Conservation (phyloP, 148 eudicot genomes). For the Persicaria tinctoria region DNA sequence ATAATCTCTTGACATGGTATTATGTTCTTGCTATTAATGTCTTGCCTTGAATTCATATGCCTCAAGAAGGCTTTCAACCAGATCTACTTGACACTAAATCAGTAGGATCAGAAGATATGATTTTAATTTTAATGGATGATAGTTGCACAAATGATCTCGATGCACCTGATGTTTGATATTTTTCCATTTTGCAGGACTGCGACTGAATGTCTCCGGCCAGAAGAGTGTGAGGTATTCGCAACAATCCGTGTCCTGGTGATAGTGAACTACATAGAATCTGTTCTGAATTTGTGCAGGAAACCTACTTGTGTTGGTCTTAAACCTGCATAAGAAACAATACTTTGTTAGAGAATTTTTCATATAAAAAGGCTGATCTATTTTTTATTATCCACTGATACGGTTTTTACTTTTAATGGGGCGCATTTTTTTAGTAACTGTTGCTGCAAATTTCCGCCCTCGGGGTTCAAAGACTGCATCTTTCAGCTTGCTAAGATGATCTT, state of each 20-base stretch:
- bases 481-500: not conserved
- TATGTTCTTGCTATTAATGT: not conserved
- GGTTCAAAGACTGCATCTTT: not conserved
- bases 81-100: not conserved
- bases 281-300: conserved; percentile 1
- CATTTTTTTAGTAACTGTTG: not conserved
- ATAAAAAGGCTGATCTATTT: not conserved
- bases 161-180: not conserved
- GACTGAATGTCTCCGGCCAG: not conserved
- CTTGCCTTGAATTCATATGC: too few species aligned
- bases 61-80: too few species aligned
- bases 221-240: not conserved
- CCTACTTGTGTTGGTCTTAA: not conserved
- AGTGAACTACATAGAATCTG: not conserved
- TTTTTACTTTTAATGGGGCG: not conserved
- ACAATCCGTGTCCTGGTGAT: not conserved
- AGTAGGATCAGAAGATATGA: not conserved
- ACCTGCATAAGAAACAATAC: conserved; percentile 5
- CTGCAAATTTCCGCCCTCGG: not conserved
- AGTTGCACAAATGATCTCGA: not conserved
- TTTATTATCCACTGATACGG: not conserved
- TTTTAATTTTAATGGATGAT: not conserved
- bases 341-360: not conserved
- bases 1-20: not conserved
- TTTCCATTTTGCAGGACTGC: not conserved